These are phyloP conservation scores for Ceratobasidium sp. DNA, from an alignment of 1,284 basidiomycete genomes.

Conservation along the genomic window DNA sequence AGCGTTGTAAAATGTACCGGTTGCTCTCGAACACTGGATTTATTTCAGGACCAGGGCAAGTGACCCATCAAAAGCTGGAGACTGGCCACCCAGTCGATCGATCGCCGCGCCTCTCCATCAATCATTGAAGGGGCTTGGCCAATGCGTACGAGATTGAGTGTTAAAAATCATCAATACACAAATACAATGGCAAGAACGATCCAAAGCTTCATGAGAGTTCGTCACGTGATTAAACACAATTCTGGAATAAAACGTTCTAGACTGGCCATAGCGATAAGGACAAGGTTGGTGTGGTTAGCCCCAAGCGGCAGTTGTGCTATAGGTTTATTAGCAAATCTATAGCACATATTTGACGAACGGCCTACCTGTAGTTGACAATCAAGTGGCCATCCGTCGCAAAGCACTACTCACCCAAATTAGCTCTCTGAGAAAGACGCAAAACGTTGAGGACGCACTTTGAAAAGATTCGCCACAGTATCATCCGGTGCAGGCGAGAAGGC, in stretches of 20 bases:
- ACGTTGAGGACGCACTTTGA: constrained; percentile 66
- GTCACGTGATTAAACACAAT: not conserved
- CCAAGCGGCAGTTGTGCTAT: constrained; percentile 74
- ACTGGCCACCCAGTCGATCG: no score
- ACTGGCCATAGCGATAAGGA: not conserved
- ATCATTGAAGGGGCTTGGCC: no score
- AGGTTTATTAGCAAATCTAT: constrained; percentile 16
- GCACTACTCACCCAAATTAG: constrained; percentile 58
- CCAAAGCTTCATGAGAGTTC: not conserved
- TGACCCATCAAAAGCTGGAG: no score
- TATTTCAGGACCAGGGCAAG: no score
- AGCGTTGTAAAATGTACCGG: no score
- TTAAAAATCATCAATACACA: not conserved
- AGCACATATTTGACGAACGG: constrained; percentile 12
- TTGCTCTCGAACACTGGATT: no score
- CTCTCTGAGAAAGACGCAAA: not conserved
- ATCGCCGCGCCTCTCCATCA: no score
- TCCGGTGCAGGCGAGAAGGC: constrained; percentile 94
- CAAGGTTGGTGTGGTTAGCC: constrained; percentile 53
- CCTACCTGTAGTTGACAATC: constrained; percentile 94
- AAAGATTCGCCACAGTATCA: constrained; percentile 84
- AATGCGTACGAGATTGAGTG: not conserved
- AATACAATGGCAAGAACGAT: not conserved
- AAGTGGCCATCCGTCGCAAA: constrained; percentile 92
- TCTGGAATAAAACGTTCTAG: not conserved